Conservation (phyloP, 2,329 filamentous ascomycete species). For the Ambrosiella cleistominuta region DNA sequence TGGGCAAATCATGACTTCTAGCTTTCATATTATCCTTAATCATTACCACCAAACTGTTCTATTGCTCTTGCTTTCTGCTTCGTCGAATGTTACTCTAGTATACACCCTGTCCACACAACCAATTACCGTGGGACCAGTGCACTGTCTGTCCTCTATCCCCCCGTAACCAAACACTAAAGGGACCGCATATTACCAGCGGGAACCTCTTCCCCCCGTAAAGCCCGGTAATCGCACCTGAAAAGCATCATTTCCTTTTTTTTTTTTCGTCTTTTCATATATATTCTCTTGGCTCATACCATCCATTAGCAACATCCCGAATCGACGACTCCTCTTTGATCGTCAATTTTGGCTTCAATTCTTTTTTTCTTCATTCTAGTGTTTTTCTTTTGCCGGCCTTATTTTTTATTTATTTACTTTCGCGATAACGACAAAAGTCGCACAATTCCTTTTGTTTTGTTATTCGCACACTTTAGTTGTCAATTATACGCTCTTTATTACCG, state of each 20-base stretch:
- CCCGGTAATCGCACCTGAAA: background rate
- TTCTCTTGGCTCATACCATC: background rate
- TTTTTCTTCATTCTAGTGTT: background rate
- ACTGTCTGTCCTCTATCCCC: background rate
- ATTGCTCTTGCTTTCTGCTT: no score
- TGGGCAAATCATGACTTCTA: no score
- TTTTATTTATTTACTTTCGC: no score
- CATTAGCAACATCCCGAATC: background rate
- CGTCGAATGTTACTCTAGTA: no score
- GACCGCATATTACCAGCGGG: background rate
- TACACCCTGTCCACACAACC: background rate
- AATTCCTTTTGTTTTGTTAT: no score
- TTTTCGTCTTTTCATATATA: background rate
- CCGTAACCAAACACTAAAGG: background rate
- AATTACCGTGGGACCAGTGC: background rate
- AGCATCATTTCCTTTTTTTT: background rate
- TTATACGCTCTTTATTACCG: background rate
- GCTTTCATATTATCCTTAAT: no score
- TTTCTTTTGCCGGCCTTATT: background rate
- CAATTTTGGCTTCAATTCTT: background rate
- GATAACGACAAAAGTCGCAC: no score
- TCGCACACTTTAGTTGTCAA: background rate
- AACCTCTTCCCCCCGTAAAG: background rate
- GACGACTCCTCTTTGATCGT: background rate
- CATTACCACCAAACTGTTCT: no score